Conservation (phyloP, 331 rosid genomes). For the Cucumis variabilis region DNA sequence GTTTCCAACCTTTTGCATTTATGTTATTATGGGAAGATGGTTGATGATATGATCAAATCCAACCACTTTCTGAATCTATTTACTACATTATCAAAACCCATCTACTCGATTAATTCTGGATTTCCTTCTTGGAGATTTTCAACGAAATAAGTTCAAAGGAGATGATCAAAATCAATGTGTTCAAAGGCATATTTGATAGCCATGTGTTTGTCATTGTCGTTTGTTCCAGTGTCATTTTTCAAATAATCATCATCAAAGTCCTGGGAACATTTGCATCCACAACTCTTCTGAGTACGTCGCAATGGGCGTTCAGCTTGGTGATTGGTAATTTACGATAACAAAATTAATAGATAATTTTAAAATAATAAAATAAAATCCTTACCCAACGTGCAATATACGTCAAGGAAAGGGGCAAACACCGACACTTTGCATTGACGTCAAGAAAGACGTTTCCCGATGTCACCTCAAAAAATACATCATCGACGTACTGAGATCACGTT, state of each 20-base stretch:
- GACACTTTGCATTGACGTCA: too few species aligned
- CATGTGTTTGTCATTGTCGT: constrained; percentile 76
- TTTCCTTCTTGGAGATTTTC: constrained; percentile 63
- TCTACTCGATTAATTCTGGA: too few species aligned
- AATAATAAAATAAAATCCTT: too few species aligned
- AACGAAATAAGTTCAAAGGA: constrained; percentile 96
- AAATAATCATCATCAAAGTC: constrained; percentile 82
- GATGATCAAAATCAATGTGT: constrained; percentile 81
- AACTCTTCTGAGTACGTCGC: constrained; percentile 63
- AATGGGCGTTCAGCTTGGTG: constrained; percentile 71
- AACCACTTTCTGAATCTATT: not conserved
- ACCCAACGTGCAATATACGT: too few species aligned
- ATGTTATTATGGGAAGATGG: not conserved
- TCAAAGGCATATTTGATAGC: constrained; percentile 77
- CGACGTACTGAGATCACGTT: too few species aligned
- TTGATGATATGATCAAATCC: not conserved
- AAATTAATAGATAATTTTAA: too few species aligned
- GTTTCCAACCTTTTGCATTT: not conserved
- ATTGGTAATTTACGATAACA: constrained; percentile 39
- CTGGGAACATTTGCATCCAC: constrained; percentile 95
- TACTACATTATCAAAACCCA: too few species aligned
- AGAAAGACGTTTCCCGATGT: too few species aligned
- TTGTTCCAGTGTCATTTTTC: constrained; percentile 67
- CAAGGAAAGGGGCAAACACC: too few species aligned
- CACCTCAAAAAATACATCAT: too few species aligned